A percentile compares a stretch with the other conserved stretches of the same genome.
These are phyloP conservation scores for Aurifilum marmelostoma DNA, from an alignment of 2,329 filamentous ascomycete genomes.

Conservation along the genomic window DNA sequence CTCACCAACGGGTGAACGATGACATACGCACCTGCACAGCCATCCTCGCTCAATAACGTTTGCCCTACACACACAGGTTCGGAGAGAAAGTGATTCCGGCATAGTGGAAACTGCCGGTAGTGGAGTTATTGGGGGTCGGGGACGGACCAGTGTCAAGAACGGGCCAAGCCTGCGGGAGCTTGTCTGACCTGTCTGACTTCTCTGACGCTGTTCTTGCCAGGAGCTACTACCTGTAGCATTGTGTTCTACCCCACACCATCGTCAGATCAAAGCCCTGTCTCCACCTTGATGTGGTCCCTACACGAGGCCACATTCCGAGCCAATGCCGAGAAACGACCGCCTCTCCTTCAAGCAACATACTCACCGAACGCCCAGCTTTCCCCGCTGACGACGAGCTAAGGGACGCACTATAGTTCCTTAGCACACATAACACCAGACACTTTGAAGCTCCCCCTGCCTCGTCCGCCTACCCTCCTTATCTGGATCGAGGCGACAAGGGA, in stretches of 20 bases:
- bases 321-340: constrained; percentile 35
- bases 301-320: constrained; percentile 32
- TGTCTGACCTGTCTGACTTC: neutral
- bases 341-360: neutral
- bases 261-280: constrained; percentile 11
- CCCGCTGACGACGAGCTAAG: constrained; percentile 11
- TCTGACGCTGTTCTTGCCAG: neutral
- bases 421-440: constrained; percentile 5
- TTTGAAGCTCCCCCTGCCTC: neutral
- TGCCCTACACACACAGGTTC: neutral
- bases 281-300: neutral
- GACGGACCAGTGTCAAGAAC: constrained; percentile 1
- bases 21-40: neutral
- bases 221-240: neutral
- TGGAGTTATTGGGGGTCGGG: neutral
- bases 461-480: neutral
- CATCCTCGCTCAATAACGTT: neutral
- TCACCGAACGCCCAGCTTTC: constrained; percentile 24
- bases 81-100: constrained; percentile 10
- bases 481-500: neutral
- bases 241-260: constrained; percentile 20
- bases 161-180: neutral
- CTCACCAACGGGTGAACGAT: neutral
- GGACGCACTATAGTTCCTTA: constrained; percentile 7
- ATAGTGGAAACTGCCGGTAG: neutral